Conservation (phyloP, 108 stramenopile genomes). For the Parmales sp. region DNA sequence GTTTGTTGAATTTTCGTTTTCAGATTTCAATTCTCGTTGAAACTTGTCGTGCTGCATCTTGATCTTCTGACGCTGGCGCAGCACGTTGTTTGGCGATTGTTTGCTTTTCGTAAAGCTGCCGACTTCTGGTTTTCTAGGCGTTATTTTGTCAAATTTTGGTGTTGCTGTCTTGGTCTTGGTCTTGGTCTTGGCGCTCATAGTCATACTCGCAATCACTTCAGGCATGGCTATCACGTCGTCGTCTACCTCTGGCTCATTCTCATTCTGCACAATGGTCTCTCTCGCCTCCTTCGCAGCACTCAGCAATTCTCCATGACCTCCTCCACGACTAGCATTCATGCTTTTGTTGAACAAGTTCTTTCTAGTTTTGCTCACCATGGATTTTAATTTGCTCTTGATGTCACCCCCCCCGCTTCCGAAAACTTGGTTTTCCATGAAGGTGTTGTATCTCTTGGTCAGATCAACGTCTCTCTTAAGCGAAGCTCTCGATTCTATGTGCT, state of each 20-base stretch:
- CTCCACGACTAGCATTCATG: too few relatives aligned
- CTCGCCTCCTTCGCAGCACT: too few relatives aligned
- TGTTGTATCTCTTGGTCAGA: neutral
- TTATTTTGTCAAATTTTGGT: neutral
- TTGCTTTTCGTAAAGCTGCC: neutral
- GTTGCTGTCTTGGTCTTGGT: neutral
- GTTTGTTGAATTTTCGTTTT: too few relatives aligned
- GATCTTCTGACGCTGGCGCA: neutral
- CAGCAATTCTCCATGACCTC: too few relatives aligned
- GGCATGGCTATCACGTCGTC: too few relatives aligned
- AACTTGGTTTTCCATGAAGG: too few relatives aligned
- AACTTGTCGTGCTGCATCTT: neutral
- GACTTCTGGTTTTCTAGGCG: neutral
- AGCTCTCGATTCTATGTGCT: neutral
- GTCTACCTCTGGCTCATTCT: neutral
- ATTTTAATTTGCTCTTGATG: too few relatives aligned
- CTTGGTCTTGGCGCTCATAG: neutral
- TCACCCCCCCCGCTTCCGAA: too few relatives aligned
- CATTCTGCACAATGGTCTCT: neutral
- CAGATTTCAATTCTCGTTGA: neutral
- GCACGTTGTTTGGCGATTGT: neutral
- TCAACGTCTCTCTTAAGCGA: neutral
- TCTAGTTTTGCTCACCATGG: too few relatives aligned
- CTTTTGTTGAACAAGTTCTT: too few relatives aligned
- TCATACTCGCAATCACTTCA: too few relatives aligned